A percentile compares a stretch with the other conserved stretches of the same genome.
phyloP scores from a whole-genome alignment of 1,139 yeast genomes.

The Taphrina deformans region DNA sequence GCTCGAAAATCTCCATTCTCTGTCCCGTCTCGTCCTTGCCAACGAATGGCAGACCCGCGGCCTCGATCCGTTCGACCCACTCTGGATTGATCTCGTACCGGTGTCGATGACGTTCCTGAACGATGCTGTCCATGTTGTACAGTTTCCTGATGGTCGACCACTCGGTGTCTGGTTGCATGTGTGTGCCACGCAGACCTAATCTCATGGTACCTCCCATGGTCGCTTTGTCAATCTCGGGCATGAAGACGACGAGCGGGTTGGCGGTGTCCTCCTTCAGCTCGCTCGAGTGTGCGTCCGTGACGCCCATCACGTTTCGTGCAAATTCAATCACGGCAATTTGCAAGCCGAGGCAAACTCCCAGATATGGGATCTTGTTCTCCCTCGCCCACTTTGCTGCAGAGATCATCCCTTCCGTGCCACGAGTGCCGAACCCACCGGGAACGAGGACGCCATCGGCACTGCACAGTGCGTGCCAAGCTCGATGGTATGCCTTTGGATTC shows the following conservation, averaged over 20 bases:
- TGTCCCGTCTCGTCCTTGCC: constrained; percentile 88
- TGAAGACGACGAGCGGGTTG: constrained; percentile 86
- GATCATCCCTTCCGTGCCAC: constrained; percentile 99
- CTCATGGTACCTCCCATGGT: constrained; percentile 99
- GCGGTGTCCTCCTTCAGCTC: constrained; percentile 70
- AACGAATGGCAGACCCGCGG: constrained; percentile 77
- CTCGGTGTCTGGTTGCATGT: constrained; percentile 68
- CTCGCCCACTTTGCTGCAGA: constrained; percentile 97
- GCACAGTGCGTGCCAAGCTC: constrained; percentile 93
- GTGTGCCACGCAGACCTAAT: constrained; percentile 88
- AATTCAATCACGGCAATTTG: constrained; percentile 96
- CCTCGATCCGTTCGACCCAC: constrained; percentile 67
- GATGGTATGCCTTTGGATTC: constrained; percentile 78
- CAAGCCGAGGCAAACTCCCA: constrained; percentile 97
- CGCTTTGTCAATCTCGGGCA: constrained; percentile 97
- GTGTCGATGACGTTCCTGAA: constrained; percentile 95
- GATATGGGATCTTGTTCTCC: constrained; percentile 86
- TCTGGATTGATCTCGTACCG: constrained; percentile 95
- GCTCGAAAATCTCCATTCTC: constrained; percentile 93
- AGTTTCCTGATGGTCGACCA: constrained; percentile 74
- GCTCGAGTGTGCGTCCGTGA: constrained; percentile 70
- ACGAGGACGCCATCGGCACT: constrained; percentile 96
- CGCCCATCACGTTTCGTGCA: constrained; percentile 76
- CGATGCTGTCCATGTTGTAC: constrained; percentile 70
- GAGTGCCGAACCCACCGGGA: constrained; percentile 96